Evolutionary conservation across 352 stramenopile species (phyloP), one percentile per base, ranked within the genome.

Genomic region (Pythium myriotylum): DNA sequence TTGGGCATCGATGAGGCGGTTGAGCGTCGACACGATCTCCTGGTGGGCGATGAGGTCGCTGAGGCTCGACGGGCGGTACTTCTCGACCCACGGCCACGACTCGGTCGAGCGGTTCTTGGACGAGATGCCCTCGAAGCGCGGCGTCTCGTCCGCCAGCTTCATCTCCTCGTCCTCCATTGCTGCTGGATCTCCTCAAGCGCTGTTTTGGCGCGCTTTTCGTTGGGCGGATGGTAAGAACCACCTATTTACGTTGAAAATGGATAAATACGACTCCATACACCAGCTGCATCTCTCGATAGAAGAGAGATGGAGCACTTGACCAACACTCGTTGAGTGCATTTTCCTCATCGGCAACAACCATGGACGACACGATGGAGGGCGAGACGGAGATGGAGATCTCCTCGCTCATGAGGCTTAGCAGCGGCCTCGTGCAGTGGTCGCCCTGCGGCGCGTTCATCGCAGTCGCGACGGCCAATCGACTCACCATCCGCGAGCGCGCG

Each of bases 81-180:
- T 99, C 77, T 99, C 97, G 13, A 99, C 96, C 97, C 96, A 99
- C 20, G 97, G 93, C 79, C 95, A 94, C 47, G 84, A 91, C 62
- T 94, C 86, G 7, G 86, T 94, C 41, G 82, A 77, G 32, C 86
- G 79, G 59, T 92, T 92, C 57, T 76, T 75, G 12, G 81, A 91
- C 23, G 86, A 95, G 51, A 95, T 93, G 63, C 86, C 86, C 54
- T 91, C 83, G 52, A 95, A 95, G 37, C 76, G 68, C 12, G 77
- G 76, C 62, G 64, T 62, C 60, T 84, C 78, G 27, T 86, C 73
- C 70, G 71, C 74, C 32, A 70, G 29, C 67, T 81, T 86, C 81
- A 90, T 90, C 66, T 88, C 78, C 48, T 79, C 79, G 59, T 88
- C 79, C 62, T 60, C 58, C 76, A 85, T 88, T 29, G 20, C 50